Percentiles rank a stretch among this genome's conserved stretches.
Evolutionary conservation across 169 alveolate species (phyloP).

Genomic region (Cryptosporidium sp.): DNA sequence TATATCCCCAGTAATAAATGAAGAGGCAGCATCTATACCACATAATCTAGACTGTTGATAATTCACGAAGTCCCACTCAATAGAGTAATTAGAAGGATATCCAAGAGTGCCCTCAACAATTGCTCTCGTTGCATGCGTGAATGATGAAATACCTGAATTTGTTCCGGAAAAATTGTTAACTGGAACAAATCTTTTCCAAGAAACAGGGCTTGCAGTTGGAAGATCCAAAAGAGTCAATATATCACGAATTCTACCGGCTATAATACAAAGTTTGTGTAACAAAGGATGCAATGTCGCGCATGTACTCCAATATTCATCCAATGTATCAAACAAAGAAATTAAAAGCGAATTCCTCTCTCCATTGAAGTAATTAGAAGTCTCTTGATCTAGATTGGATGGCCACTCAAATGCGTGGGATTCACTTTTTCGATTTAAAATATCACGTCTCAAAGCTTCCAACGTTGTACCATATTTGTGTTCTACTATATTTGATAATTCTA

Average conservation of each 20-base stretch:
- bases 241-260: background rate
- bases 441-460: constrained; percentile 59
- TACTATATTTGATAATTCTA: constrained; percentile 46
- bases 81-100: constrained; percentile 1
- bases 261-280: constrained; percentile 31
- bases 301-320: constrained; percentile 72
- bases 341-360: constrained; percentile 24
- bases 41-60: constrained; percentile 70
- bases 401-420: constrained; percentile 45
- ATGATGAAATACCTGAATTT: background rate
- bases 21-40: constrained; percentile 63
- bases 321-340: constrained; percentile 58
- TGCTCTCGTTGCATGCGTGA: constrained; percentile 43
- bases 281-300: constrained; percentile 50
- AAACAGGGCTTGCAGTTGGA: constrained; percentile 35
- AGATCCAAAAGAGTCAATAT: constrained; percentile 27
- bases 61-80: constrained; percentile 60
- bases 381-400: constrained; percentile 34
- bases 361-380: background rate
- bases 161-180: background rate
- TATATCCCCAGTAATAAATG: background rate
- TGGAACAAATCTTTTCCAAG: constrained; percentile 36
- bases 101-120: constrained; percentile 52
- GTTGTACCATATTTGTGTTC: constrained; percentile 71
- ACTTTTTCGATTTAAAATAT: constrained; percentile 19